Conservation (phyloP, 2,329 filamentous ascomycete genomes). For the Fusarium penzigii region DNA sequence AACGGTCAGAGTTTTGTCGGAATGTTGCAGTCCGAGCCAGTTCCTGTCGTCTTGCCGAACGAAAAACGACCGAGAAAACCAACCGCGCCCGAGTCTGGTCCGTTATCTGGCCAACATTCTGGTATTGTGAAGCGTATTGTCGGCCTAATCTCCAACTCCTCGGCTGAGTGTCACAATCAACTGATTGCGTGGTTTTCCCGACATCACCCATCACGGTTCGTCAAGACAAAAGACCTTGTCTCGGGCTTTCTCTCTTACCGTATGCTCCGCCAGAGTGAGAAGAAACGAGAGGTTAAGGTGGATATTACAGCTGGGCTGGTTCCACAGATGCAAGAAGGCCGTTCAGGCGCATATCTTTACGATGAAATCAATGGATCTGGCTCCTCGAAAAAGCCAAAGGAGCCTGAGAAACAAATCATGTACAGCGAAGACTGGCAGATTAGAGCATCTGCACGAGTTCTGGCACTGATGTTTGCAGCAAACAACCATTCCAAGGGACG, state of each 20-base stretch:
- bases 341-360: constrained; percentile 70
- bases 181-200: constrained; percentile 78
- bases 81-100: constrained; percentile 38
- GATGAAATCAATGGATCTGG: constrained; percentile 66
- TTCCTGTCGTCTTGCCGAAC: neutral
- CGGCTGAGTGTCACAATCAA: constrained; percentile 74
- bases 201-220: constrained; percentile 67
- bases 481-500: constrained; percentile 60
- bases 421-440: constrained; percentile 91
- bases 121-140: constrained; percentile 83
- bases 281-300: constrained; percentile 59
- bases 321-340: constrained; percentile 69
- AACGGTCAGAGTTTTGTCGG: constrained; percentile 43
- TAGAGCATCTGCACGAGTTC: constrained; percentile 74
- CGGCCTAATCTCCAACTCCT: constrained; percentile 75
- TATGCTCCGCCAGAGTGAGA: constrained; percentile 69
- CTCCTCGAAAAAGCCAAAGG: constrained; percentile 54
- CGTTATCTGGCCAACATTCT: constrained; percentile 68
- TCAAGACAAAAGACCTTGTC: constrained; percentile 73
- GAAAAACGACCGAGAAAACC: constrained; percentile 20
- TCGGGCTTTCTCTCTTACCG: constrained; percentile 81
- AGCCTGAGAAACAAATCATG: constrained; percentile 56
- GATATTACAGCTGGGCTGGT: constrained; percentile 69
- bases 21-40: constrained; percentile 35
- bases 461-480: constrained; percentile 79